phyloP scores from a whole-genome alignment of 139 green algal genomes.

The Microglena sp. region DNA sequence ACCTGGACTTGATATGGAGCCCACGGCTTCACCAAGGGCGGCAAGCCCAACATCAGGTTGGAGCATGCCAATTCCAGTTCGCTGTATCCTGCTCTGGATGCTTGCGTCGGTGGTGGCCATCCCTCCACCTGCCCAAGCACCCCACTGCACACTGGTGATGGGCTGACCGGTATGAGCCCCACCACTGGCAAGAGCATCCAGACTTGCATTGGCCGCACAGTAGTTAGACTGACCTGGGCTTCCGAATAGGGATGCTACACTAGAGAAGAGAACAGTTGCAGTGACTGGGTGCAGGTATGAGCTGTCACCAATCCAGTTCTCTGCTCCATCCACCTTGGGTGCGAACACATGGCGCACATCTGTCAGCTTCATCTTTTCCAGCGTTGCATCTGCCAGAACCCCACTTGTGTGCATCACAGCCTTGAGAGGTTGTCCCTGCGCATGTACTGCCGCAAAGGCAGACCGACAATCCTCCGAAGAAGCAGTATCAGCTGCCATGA shows the following conservation, averaged over 20 bases:
- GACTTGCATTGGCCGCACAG: conserved; percentile 56
- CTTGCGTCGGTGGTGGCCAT: conserved; percentile 61
- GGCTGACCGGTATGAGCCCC: conserved; percentile 43
- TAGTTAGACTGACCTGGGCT: conserved; percentile 74
- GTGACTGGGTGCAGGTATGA: conserved; percentile 2
- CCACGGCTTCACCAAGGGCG: conserved; percentile 22
- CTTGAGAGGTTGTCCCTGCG: too few species aligned
- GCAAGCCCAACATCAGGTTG: conserved; percentile 27
- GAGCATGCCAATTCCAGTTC: conserved; percentile 63
- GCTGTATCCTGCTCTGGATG: conserved; percentile 50
- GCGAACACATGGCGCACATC: background rate
- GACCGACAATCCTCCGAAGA: too few species aligned
- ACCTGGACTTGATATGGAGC: background rate
- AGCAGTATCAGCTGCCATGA: too few species aligned
- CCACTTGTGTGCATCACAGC: conserved; percentile 52
- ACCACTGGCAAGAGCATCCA: conserved; percentile 35
- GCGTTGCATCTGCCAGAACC: conserved; percentile 44
- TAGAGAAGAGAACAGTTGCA: conserved; percentile 52
- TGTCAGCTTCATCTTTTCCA: conserved; percentile 3
- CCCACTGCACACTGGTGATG: conserved; percentile 70
- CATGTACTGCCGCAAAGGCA: too few species aligned
- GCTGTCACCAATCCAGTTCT: background rate
- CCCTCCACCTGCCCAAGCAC: conserved; percentile 71
- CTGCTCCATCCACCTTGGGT: background rate
- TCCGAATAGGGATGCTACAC: conserved; percentile 51